Evolutionary conservation across 2,329 filamentous ascomycete species (phyloP).

Genomic region (Botrytis fragariae): DNA sequence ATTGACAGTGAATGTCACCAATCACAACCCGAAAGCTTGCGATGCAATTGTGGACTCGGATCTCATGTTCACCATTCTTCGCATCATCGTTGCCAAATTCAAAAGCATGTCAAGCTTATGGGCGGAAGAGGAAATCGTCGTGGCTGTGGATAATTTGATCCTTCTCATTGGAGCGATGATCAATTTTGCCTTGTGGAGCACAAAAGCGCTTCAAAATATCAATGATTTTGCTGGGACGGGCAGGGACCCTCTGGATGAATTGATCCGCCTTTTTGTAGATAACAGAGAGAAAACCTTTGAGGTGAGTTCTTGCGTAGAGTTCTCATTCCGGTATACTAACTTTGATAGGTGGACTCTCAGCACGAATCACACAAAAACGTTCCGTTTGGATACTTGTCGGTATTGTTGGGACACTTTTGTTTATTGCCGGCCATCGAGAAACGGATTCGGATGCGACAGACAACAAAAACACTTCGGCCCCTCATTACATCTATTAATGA

Average conservation of each 20-base stretch:
- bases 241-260: conserved; percentile 51
- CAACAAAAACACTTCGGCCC: conserved; percentile 46
- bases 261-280: conserved; percentile 66
- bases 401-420: conserved; percentile 79
- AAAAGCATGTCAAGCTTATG: conserved; percentile 48
- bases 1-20: conserved; percentile 81
- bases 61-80: conserved; percentile 50
- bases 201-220: conserved; percentile 54
- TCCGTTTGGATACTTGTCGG: conserved; percentile 79
- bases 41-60: conserved; percentile 63
- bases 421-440: conserved; percentile 49
- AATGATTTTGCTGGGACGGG: conserved; percentile 41
- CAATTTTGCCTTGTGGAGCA: conserved; percentile 80
- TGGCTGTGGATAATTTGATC: conserved; percentile 67
- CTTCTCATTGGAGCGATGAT: conserved; percentile 80
- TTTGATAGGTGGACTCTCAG: conserved; percentile 60
- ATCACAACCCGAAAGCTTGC: conserved; percentile 70
- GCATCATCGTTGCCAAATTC: conserved; percentile 53
- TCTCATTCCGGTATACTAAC: conserved; percentile 14
- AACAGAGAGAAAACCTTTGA: conserved; percentile 64
- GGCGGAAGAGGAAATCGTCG: conserved; percentile 48
- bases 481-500: conserved; percentile 59
- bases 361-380: conserved; percentile 79
- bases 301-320: conserved; percentile 49
- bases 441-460: conserved; percentile 45